A percentile compares a stretch with the other conserved stretches of the same genome.
phyloP scores from a whole-genome alignment of 176 grass and related monocot genomes.

The Tillandsia fasciculata region DNA sequence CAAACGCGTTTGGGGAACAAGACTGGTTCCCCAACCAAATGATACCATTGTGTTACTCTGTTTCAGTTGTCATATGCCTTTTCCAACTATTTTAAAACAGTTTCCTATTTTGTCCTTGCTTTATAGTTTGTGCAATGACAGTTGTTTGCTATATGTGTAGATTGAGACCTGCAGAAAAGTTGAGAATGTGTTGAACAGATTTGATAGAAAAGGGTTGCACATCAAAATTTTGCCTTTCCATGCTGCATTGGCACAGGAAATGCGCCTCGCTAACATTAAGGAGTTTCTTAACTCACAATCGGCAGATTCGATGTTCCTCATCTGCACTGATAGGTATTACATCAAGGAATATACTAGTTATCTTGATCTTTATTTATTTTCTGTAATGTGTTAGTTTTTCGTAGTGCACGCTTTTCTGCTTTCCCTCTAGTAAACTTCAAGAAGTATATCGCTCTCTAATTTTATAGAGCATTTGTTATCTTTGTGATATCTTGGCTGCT shows the following conservation, averaged over 20 bases:
- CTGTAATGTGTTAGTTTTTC: no score
- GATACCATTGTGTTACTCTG: background rate
- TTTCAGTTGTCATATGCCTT: background rate
- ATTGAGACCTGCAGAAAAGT: slow-evolving; percentile 98
- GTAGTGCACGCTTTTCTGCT: no score
- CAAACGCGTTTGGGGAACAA: no score
- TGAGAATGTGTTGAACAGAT: slow-evolving; percentile 56
- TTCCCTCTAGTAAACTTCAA: no score
- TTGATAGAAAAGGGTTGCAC: slow-evolving; percentile 60
- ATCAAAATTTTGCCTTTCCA: slow-evolving; percentile 83
- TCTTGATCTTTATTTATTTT: background rate
- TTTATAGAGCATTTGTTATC: background rate
- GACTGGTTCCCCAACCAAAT: no score
- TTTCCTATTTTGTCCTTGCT: background rate
- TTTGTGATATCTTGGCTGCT: slow-evolving; percentile 1
- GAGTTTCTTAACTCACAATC: slow-evolving; percentile 60
- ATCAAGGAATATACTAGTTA: background rate
- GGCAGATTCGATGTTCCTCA: slow-evolving; percentile 54
- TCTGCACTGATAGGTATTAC: slow-evolving; percentile 75
- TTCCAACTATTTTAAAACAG: background rate
- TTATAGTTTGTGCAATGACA: background rate
- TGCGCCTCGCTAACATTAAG: slow-evolving; percentile 58
- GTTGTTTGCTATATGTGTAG: slow-evolving; percentile 19
- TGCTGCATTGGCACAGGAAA: slow-evolving; percentile 64
- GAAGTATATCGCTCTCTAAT: background rate